phyloP scores from a whole-genome alignment of 108 stramenopile species.

The Cyclotella baltica region DNA sequence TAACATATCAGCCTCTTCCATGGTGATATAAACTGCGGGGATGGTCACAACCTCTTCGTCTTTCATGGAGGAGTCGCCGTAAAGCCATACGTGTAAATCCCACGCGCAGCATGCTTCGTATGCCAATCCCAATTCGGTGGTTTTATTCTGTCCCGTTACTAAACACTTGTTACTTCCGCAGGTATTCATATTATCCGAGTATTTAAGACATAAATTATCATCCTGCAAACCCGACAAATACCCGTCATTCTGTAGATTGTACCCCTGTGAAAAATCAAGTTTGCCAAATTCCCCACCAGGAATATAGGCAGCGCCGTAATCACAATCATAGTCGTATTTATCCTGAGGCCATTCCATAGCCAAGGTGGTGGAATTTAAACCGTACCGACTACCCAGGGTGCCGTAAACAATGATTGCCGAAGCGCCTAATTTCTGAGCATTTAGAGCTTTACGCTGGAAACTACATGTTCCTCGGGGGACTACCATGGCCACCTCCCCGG shows the following conservation, averaged over 20 bases:
- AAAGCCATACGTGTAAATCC: slow-evolving; percentile 60
- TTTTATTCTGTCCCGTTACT: slow-evolving; percentile 48
- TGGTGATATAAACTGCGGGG: slow-evolving; percentile 60
- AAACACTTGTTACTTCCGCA: slow-evolving; percentile 58
- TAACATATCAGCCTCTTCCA: slow-evolving; percentile 47
- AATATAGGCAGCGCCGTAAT: slow-evolving; percentile 41
- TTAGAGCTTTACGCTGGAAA: slow-evolving; percentile 55
- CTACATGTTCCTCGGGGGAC: slow-evolving; percentile 60
- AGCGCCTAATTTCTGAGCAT: slow-evolving; percentile 51
- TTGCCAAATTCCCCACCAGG: slow-evolving; percentile 21
- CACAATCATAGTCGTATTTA: slow-evolving; percentile 61
- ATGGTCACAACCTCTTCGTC: slow-evolving; percentile 31
- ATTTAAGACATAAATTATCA: slow-evolving; percentile 51
- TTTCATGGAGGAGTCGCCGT: slow-evolving; percentile 34
- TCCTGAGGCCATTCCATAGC: slow-evolving; percentile 42
- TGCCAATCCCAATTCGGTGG: not conserved
- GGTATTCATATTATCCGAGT: slow-evolving; percentile 2
- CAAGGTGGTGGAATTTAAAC: slow-evolving; percentile 34
- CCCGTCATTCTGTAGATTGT: slow-evolving; percentile 44
- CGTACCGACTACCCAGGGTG: slow-evolving; percentile 46
- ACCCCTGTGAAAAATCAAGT: slow-evolving; percentile 23
- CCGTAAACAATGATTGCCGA: slow-evolving; percentile 56
- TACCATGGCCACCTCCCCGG: slow-evolving; percentile 31
- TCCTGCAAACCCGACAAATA: slow-evolving; percentile 19
- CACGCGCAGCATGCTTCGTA: slow-evolving; percentile 69